These are phyloP conservation scores for Coemansia javaensis DNA, from an alignment of 192 early-diverging fungal species.

Conservation along the genomic window DNA sequence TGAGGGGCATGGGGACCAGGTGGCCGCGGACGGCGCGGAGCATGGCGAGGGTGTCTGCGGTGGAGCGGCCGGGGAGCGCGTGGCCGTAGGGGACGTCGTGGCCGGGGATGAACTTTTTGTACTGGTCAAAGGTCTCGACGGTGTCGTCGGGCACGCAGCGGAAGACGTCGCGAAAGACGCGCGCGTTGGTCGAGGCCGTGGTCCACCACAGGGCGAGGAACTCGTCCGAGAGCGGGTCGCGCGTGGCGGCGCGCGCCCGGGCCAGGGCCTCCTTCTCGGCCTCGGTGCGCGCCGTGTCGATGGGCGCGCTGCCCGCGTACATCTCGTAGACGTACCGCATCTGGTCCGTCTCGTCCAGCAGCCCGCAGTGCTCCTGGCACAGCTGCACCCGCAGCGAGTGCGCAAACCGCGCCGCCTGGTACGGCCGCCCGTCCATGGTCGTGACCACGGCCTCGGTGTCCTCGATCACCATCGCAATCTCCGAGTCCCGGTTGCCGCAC, in stretches of 20 bases:
- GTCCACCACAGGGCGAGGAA: conserved; percentile 62
- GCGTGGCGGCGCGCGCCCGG: conserved; percentile 25
- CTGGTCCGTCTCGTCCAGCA: conserved; percentile 53
- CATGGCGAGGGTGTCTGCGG: conserved; percentile 22
- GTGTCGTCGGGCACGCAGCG: conserved; percentile 83
- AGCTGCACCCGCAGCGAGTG: conserved; percentile 68
- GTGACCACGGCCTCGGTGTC: conserved; percentile 64
- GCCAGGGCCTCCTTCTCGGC: conserved; percentile 2
- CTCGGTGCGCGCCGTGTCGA: conserved; percentile 19
- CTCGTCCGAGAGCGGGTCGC: conserved; percentile 65
- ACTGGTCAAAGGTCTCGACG: conserved; percentile 58
- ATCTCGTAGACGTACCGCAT: conserved; percentile 41
- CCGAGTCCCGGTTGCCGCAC: conserved; percentile 79
- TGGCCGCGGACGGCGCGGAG: conserved; percentile 44
- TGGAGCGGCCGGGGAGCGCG: conserved; percentile 15
- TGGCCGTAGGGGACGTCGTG: conserved; percentile 43
- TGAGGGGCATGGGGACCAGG: conserved; percentile 46
- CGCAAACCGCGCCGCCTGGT: conserved; percentile 70
- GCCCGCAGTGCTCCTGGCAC: conserved; percentile 79
- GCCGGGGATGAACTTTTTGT: conserved; percentile 46
- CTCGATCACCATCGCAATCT: conserved; percentile 80
- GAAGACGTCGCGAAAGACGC: conserved; percentile 73
- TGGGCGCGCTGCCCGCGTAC: conserved; percentile 37
- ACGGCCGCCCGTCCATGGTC: conserved; percentile 70
- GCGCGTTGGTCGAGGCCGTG: conserved; percentile 64